phyloP scores from a whole-genome alignment of 23 red algal species.

The Gracilaria vermiculophylla region DNA sequence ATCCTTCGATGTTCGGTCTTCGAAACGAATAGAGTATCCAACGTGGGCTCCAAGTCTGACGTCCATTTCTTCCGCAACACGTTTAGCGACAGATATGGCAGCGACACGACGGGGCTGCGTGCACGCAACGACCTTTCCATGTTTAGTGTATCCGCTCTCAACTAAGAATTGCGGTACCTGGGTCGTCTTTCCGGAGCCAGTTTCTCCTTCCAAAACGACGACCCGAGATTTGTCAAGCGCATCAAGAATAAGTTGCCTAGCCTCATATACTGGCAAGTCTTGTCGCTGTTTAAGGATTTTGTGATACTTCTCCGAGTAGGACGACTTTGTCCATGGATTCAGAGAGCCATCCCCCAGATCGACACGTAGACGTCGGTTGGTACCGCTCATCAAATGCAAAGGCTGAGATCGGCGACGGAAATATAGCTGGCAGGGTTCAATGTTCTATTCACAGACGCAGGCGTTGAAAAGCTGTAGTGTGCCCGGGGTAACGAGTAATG shows the following conservation, averaged over 20 bases:
- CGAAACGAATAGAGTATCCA: constrained; percentile 95
- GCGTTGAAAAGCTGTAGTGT: too few species aligned
- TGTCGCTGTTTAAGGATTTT: constrained; percentile 66
- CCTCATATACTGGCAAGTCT: constrained; percentile 74
- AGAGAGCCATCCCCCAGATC: background rate
- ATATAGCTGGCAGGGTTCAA: too few species aligned
- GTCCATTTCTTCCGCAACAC: constrained; percentile 96
- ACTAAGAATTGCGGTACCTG: constrained; percentile 94
- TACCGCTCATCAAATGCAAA: constrained; percentile 15
- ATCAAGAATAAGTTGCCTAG: constrained; percentile 47
- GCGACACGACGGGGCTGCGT: constrained; percentile 97
- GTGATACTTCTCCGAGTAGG: constrained; percentile 57
- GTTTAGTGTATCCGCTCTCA: constrained; percentile 66
- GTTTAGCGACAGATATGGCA: constrained; percentile 89
- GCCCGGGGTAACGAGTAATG: too few species aligned
- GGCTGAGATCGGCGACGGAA: too few species aligned
- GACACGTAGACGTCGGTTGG: background rate
- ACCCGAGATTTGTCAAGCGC: constrained; percentile 54
- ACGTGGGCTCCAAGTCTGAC: constrained; percentile 78
- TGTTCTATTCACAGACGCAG: too few species aligned
- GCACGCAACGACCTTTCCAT: constrained; percentile 72
- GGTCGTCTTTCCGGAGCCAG: constrained; percentile 97
- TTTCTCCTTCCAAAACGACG: constrained; percentile 91
- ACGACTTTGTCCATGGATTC: constrained; percentile 30
- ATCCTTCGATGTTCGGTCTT: constrained; percentile 67